These are phyloP conservation scores for Saturnispora dispora DNA, from an alignment of 805 yeast species.

Conservation along the genomic window DNA sequence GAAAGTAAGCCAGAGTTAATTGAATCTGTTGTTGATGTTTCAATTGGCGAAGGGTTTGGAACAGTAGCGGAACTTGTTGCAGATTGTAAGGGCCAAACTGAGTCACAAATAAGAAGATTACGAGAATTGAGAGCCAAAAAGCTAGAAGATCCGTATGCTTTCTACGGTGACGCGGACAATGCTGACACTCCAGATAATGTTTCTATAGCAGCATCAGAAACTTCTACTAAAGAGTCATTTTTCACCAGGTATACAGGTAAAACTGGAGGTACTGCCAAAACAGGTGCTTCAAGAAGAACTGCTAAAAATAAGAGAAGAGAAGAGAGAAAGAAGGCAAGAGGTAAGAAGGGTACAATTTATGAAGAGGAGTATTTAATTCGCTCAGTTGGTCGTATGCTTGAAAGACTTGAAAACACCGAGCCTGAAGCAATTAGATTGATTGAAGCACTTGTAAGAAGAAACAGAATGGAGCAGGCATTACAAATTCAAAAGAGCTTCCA, in stretches of 20 bases:
- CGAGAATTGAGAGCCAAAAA: slow-evolving; percentile 82
- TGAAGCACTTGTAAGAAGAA: slow-evolving; percentile 67
- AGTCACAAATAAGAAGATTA: slow-evolving; percentile 73
- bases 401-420: slow-evolving; percentile 64
- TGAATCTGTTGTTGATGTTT: slow-evolving; percentile 56
- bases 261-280: slow-evolving; percentile 90
- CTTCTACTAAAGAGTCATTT: slow-evolving; percentile 86
- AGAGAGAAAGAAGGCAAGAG: slow-evolving; percentile 92
- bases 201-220: slow-evolving; percentile 88
- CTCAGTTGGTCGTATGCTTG: slow-evolving; percentile 81
- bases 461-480: slow-evolving; percentile 69
- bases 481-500: slow-evolving; percentile 63
- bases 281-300: slow-evolving; percentile 90
- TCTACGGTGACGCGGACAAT: slow-evolving; percentile 59
- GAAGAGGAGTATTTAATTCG: slow-evolving; percentile 91
- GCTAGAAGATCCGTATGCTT: slow-evolving; percentile 73
- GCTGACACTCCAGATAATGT: slow-evolving; percentile 86
- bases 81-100: slow-evolving; percentile 83
- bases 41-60: slow-evolving; percentile 82
- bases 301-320: slow-evolving; percentile 89
- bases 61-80: slow-evolving; percentile 78
- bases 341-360: slow-evolving; percentile 94
- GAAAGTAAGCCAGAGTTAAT: slow-evolving; percentile 38
- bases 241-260: slow-evolving; percentile 96
- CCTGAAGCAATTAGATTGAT: slow-evolving; percentile 67